Percentiles rank a stretch among this genome's conserved stretches.
Conservation (phyloP, 768 basidiomycete genomes). For the Punctularia strigosozonata region DNA sequence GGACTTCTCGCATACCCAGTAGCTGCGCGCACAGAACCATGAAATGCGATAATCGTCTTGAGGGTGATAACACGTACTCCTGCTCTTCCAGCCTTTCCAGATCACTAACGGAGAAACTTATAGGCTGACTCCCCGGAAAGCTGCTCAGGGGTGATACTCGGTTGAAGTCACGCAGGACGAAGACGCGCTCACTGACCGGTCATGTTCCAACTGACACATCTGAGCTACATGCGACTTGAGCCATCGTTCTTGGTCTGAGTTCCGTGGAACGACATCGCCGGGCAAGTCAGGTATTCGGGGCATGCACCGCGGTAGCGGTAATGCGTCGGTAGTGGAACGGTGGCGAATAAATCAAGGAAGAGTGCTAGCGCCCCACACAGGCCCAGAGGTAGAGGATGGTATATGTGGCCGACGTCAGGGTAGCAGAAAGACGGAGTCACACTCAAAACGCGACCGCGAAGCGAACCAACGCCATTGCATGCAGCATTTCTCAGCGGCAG, state of each 20-base stretch:
- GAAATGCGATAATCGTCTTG: background rate
- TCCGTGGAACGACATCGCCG: conserved; percentile 39
- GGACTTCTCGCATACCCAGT: conserved; percentile 99
- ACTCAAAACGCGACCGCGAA: no score
- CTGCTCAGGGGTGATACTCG: conserved; percentile 22
- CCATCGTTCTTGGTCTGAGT: conserved; percentile 54
- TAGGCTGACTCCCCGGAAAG: conserved; percentile 94
- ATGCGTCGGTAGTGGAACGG: no score
- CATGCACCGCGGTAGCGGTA: no score
- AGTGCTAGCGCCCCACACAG: no score
- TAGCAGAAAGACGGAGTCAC: no score
- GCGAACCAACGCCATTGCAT: no score
- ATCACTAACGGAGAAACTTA: conserved; percentile 71
- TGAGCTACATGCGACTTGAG: conserved; percentile 50
- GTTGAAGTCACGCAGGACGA: background rate
- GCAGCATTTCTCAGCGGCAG: no score
- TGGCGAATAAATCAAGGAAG: no score
- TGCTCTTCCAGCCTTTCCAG: conserved; percentile 66
- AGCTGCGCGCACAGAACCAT: conserved; percentile 34
- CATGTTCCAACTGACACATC: conserved; percentile 52
- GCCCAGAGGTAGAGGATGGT: no score
- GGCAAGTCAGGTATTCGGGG: conserved; percentile 62
- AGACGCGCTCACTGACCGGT: conserved; percentile 33
- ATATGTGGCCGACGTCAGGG: no score
- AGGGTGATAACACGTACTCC: conserved; percentile 44